Evolutionary conservation across 768 basidiomycete genomes (phyloP), one percentile per base, ranked within the genome.

Genomic region (Kwoniella sp.): DNA sequence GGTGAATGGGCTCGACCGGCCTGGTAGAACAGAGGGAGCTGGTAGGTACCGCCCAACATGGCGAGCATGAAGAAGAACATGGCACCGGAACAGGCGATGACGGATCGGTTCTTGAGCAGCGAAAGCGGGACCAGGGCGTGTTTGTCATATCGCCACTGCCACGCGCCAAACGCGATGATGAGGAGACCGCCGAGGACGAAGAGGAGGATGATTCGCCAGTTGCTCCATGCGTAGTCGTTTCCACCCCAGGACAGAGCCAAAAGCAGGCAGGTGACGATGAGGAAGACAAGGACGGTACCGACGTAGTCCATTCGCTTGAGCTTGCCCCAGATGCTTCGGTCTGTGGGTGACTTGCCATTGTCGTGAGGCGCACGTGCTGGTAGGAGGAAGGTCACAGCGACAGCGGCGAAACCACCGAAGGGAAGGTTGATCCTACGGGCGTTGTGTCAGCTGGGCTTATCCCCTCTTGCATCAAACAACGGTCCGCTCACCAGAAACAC

Each of bases 241-340:
- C 80, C 79, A n/a, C 79, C 80, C 77, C 78, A 79, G 54, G 79
- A 76, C 4, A 81, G 60, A 2, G 79, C 75, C 3, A 80, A 69
- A 26, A 79, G 67, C 12, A 80, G 65, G 45, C 69, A 73, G 6
- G 76, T 76, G 42, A 78, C 62, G 25, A 72, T 56, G 19, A 57
- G 69, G 41, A 79, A 63, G 46, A 76, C 70, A 20, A 80, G 66
- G 15, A 65, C 59, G 0, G 76, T 71, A 12, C 79, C 78, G 44
- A 78, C 23, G 65, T 72, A 75, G 58, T 80, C 79, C 46, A 80
- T 65, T 40, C 66, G 34, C 5, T 49, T 43, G 7, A 54, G 28
- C 20, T 54, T 54, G 19, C 52, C 52, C 2, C 56, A 42, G 10
- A 65, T 25, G 15, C 60, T 52, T 49, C 53, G 53, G 22, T 43